Conservation (phyloP, 257 asterid species). For the Avicennia marina region DNA sequence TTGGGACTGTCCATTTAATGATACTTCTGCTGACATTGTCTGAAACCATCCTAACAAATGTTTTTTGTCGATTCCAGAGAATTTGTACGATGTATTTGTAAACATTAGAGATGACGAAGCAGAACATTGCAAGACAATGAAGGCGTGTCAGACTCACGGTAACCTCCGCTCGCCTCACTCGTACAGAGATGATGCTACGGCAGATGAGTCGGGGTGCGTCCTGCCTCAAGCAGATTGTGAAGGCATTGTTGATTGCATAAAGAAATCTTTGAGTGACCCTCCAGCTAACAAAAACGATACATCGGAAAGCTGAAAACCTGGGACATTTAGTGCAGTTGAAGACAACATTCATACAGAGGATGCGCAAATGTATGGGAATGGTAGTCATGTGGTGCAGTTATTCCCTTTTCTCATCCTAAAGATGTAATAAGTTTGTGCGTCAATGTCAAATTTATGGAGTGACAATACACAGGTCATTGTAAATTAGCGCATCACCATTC, state of each 20-base stretch:
- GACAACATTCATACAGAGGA: no score
- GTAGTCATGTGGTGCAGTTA: no score
- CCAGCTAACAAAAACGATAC: no score
- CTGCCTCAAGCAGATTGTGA: conserved; percentile 53
- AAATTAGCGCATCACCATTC: no score
- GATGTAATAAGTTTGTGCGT: no score
- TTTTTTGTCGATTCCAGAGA: conserved; percentile 41
- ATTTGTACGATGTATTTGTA: conserved; percentile 73
- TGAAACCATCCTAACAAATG: conserved; percentile 7
- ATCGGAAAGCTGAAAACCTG: no score
- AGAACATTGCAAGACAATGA: conserved; percentile 98
- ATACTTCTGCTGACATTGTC: neutral
- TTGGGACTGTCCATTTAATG: no score
- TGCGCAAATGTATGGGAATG: no score
- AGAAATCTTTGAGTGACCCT: conserved; percentile 53
- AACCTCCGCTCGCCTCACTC: conserved; percentile 91
- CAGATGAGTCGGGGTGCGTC: conserved; percentile 37
- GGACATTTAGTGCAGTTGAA: no score
- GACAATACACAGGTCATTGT: no score
- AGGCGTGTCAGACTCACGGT: conserved; percentile 89
- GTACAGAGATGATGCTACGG: conserved; percentile 15
- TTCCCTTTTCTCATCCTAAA: no score
- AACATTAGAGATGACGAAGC: conserved; percentile 96
- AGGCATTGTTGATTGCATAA: conserved; percentile 73
- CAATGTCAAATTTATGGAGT: no score